Base-by-base conservation (phyloP, 129 eudicot species). In the Lactuca sativa region DNA sequence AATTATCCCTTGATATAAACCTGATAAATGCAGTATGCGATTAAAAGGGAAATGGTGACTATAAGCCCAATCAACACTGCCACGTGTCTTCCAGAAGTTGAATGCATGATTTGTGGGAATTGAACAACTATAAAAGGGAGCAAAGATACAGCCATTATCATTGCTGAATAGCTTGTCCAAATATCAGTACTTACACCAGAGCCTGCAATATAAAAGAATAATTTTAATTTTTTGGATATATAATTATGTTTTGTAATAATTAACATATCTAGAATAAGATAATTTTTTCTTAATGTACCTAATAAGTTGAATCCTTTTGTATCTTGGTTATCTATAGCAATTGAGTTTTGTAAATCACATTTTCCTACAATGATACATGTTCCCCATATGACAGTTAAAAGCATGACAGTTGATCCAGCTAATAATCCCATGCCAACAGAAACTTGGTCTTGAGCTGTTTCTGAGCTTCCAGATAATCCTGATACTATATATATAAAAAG, bases 401-500 rank as follows among this genome's bases (percentile, higher is more conserved):
- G 95, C 98, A 92, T 89, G 71, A 92, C 95, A 7, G 98, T 92
- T 21, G 98, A 89, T 30, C 98, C 98, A 74, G 98, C 98, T 15
- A 92, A 82, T 72, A 92, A 77, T 9, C 98, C 98, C 85, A 92
- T 92, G 77, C 98, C 98, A 66, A 92, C 96, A 6, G 98, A 92
- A 7, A 92, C 96, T 83, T 92, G 96, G 52, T 80, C 86, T 80
- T 92, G 98, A 83, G 98, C 98, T 62, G 80, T 72, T 81, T 80
- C 85, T 6, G 74, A 54, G 82, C 82, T 92, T 77, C 98, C 98
- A 73, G 96, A 89, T 14, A 92, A 81, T 73, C 98, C 98, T 70
- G 98, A 92, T 64, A 92, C 98, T 92, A 79, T 13, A 78, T 49
- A 41, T 92, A 79, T 10, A 78, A 55, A 41, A 67, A 64, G 21